Base-by-base conservation (phyloP, 1,284 basidiomycete species). In the Ustilago loliicola region DNA sequence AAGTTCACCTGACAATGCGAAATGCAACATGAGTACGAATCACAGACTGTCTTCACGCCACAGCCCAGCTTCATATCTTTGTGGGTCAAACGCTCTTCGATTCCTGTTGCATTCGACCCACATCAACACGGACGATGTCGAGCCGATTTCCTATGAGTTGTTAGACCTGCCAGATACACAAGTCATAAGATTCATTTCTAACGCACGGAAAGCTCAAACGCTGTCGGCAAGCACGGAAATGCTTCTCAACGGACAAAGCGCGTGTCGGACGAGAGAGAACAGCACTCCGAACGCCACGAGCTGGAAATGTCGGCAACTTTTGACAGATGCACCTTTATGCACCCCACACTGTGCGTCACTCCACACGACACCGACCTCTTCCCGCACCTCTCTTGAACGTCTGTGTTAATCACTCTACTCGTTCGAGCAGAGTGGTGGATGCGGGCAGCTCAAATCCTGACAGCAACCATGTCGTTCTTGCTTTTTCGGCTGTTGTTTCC, bases 221-320 rank as follows among this genome's bases (percentile, higher is more conserved):
- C 34, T 15, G 42, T 50, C 65, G 66, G 71, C 65, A 65, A 73
- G 66, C 58, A 55, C 61, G 57, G 63, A 30, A 29, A 23, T n/a
- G 19, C 17, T 11, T 10, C 4, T 11, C 10, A 48, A 19, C 40
- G 27, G 21, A 4, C 2, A 13, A 15, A 23, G 25, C 27, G 32
- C 48, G 57, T 57, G 50, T 65, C 71, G 71, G 66, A 61, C 71
- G 71, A 73, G 65, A 73, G 29, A 47, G n/a, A 1, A 23, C 1
- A 10, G 7, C 4, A 6, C 9, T 17, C 3, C 6, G 13, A n/a
- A 64, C 25, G 47, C 27, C 17, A 21, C 36, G 23, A 34, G 23
- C 38, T 58, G 71, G 71, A 73, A 73, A 73, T 73, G 62, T 29
- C 71, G 71, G 71, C 71, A 73, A 68, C 27, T 63, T 30, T 56